Percentiles rank a stretch among this genome's conserved stretches.
phyloP scores from a whole-genome alignment of 2,329 filamentous ascomycete genomes.

The Cordyceps fumosorosea region DNA sequence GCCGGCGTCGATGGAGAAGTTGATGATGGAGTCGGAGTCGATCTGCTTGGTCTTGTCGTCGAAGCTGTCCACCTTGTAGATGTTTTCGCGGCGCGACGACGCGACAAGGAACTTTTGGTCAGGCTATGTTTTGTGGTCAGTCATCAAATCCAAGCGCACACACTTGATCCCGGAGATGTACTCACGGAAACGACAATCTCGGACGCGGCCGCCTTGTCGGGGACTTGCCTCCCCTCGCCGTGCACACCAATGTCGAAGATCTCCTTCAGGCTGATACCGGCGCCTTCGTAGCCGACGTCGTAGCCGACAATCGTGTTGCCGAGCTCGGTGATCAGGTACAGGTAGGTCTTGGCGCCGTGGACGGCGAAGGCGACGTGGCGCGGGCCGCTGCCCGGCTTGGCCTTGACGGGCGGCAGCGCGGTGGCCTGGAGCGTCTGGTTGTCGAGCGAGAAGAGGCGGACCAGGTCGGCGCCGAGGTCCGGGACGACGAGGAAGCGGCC shows the following conservation, averaged over 20 bases:
- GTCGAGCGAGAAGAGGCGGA: conserved; percentile 49
- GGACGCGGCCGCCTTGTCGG: conserved; percentile 39
- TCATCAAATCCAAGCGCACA: neutral
- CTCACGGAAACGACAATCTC: conserved; percentile 55
- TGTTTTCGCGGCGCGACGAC: conserved; percentile 59
- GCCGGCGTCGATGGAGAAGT: conserved; percentile 46
- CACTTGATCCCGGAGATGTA: neutral
- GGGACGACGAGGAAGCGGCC: conserved; percentile 43
- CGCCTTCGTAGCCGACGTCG: conserved; percentile 42
- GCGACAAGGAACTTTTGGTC: conserved; percentile 58
- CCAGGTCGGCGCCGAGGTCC: conserved; percentile 44
- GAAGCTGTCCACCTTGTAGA: conserved; percentile 41
- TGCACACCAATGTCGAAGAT: conserved; percentile 43
- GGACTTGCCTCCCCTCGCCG: conserved; percentile 34
- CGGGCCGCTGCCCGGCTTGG: conserved; percentile 52
- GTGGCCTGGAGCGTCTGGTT: conserved; percentile 37
- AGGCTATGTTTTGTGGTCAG: conserved; percentile 33
- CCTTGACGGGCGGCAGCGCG: conserved; percentile 32
- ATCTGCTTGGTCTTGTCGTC: conserved; percentile 36
- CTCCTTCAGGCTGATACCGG: conserved; percentile 36
- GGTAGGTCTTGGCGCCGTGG: conserved; percentile 38
- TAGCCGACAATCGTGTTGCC: conserved; percentile 51
- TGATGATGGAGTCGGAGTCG: conserved; percentile 58
- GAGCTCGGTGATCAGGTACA: conserved; percentile 58
- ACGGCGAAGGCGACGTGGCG: conserved; percentile 56